phyloP scores from a whole-genome alignment of 2,329 filamentous ascomycete genomes.

The Fusarium chlamydosporum region DNA sequence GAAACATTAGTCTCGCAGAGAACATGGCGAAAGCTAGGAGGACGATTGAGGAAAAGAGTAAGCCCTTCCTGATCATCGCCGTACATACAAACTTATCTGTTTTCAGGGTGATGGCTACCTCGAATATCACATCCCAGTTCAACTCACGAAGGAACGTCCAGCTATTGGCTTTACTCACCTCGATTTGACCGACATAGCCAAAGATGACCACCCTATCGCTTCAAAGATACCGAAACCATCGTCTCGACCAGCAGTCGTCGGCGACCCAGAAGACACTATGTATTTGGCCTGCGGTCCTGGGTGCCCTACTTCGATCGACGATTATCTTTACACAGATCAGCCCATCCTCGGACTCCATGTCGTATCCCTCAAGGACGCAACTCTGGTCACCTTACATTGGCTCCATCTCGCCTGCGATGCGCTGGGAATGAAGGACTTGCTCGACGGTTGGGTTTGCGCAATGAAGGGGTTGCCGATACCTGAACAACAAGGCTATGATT shows the following conservation, averaged over 20 bases:
- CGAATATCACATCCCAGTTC: conserved; percentile 34
- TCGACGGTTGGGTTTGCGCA: background rate
- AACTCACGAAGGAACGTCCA: conserved; percentile 22
- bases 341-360: conserved; percentile 22
- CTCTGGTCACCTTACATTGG: conserved; percentile 18
- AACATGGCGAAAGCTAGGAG: conserved; percentile 32
- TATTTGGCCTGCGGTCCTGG: conserved; percentile 28
- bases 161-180: conserved; percentile 19
- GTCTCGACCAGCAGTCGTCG: conserved; percentile 7
- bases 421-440: background rate
- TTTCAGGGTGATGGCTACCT: conserved; percentile 14
- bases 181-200: conserved; percentile 3
- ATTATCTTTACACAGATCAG: conserved; percentile 22
- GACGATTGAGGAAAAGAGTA: conserved; percentile 35
- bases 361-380: conserved; percentile 30
- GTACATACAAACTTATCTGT: too few relatives aligned
- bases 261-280: conserved; percentile 27
- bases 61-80: accelerated
- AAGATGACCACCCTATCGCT: conserved; percentile 24
- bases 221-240: conserved; percentile 16
- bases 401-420: conserved; percentile 27
- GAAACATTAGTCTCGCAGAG: conserved; percentile 16
- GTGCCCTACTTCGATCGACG: conserved; percentile 13
- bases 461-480: background rate
- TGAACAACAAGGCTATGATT: background rate